A percentile compares a stretch with the other conserved stretches of the same genome.
Evolutionary conservation across 495 filamentous ascomycete genomes (phyloP).

Genomic region (Talaromyces liani): DNA sequence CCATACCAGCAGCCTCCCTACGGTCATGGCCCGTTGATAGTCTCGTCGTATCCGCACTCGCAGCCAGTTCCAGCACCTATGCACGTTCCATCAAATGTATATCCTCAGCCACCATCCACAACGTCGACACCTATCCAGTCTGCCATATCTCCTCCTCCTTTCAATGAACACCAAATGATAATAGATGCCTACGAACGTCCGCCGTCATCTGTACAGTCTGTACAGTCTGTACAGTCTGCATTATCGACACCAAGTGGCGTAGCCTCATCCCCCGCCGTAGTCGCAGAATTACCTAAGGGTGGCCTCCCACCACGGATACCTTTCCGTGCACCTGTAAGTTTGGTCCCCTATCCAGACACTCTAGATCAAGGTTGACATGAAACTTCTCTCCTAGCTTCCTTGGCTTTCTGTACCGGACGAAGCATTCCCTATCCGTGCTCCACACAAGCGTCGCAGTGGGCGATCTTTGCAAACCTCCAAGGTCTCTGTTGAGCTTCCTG

Average conservation of each 20-base stretch:
- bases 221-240: constrained; percentile 16
- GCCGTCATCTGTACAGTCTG: constrained; percentile 18
- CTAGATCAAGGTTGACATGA: constrained; percentile 7
- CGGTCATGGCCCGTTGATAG: constrained; percentile 41
- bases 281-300: constrained; percentile 19
- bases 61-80: constrained; percentile 36
- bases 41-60: constrained; percentile 40
- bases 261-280: constrained; percentile 23
- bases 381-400: constrained; percentile 49
- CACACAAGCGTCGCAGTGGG: constrained; percentile 31
- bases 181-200: constrained; percentile 29
- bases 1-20: constrained; percentile 22
- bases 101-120: constrained; percentile 29
- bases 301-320: constrained; percentile 24
- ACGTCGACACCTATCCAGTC: constrained; percentile 33
- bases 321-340: constrained; percentile 61
- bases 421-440: constrained; percentile 53
- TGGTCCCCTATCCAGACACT: not conserved
- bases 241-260: constrained; percentile 22
- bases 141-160: constrained; percentile 33
- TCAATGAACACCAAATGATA: constrained; percentile 19
- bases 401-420: constrained; percentile 70
- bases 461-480: constrained; percentile 27
- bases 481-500: constrained; percentile 41
- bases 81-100: constrained; percentile 28